phyloP scores from a whole-genome alignment of 306 rosid genomes.

The Abrus precatorius region DNA sequence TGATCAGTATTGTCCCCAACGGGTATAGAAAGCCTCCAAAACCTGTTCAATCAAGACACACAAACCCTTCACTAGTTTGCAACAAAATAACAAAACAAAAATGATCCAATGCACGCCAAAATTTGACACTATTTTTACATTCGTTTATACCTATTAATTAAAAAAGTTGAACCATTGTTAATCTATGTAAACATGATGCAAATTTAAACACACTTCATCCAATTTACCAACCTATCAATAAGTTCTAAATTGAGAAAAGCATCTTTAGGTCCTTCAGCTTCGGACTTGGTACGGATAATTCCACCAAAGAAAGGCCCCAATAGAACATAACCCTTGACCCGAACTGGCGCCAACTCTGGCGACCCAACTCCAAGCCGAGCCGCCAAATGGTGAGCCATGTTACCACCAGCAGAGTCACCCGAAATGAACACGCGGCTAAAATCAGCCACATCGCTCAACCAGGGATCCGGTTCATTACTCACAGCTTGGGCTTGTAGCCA shows the following conservation, averaged over 20 bases:
- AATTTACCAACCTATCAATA: constrained; percentile 69
- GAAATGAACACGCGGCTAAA: constrained; percentile 68
- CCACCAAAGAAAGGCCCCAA: constrained; percentile 92
- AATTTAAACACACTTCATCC: background rate
- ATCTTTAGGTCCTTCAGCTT: constrained; percentile 79
- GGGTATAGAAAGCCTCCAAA: constrained; percentile 88
- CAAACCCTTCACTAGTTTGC: background rate
- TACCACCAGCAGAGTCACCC: constrained; percentile 95
- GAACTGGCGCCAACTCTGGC: constrained; percentile 59
- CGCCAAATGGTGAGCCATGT: constrained; percentile 75
- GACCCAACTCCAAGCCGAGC: constrained; percentile 63
- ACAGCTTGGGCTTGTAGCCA: constrained; percentile 76
- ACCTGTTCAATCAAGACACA: constrained; percentile 52
- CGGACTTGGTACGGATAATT: constrained; percentile 55
- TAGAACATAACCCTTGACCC: constrained; percentile 73
- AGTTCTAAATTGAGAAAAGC: constrained; percentile 87
- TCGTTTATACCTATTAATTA: too few relatives aligned
- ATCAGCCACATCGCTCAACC: constrained; percentile 78
- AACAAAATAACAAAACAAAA: background rate
- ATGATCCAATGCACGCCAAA: background rate
- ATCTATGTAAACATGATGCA: background rate
- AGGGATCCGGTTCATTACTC: constrained; percentile 57
- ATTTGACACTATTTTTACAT: background rate
- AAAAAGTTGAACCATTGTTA: background rate
- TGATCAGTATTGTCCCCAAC: constrained; percentile 69